A percentile compares a stretch with the other conserved stretches of the same genome.
These are phyloP conservation scores for Schizopora paradoxa DNA, from an alignment of 1,284 basidiomycete species.

Conservation along the genomic window DNA sequence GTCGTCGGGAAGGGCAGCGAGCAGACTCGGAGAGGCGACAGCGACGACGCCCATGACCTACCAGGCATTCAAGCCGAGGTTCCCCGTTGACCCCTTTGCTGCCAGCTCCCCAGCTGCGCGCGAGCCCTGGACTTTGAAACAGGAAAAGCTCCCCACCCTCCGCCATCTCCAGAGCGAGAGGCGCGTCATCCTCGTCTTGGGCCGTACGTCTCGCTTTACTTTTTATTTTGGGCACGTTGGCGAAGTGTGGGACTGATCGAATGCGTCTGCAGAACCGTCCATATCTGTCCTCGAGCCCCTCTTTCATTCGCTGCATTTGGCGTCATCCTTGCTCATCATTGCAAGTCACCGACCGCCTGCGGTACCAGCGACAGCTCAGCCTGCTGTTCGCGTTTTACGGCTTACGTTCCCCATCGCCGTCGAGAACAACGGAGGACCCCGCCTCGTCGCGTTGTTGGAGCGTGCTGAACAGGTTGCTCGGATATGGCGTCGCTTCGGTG, in stretches of 20 bases:
- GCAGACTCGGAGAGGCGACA: too few species aligned
- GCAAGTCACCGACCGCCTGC: conserved; percentile 42
- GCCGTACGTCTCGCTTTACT: conserved; percentile 31
- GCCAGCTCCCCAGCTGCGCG: conserved; percentile 22
- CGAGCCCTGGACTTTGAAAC: conserved; percentile 34
- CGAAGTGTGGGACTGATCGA: too few species aligned
- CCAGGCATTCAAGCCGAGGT: conserved; percentile 43
- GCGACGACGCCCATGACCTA: conserved; percentile 20
- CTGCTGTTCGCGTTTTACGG: conserved; percentile 41
- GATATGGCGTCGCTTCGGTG: conserved; percentile 38
- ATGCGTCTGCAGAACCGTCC: conserved; percentile 34
- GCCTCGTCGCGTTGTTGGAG: conserved; percentile 45
- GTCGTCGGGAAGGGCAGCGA: too few species aligned
- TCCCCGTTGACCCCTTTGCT: conserved; percentile 48
- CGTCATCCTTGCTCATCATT: conserved; percentile 42
- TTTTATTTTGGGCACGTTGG: not conserved
- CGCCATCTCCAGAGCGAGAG: conserved; percentile 25
- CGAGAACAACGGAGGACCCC: conserved; percentile 42
- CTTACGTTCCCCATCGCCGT: conserved; percentile 38
- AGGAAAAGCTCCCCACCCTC: conserved; percentile 25
- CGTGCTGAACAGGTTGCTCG: conserved; percentile 47
- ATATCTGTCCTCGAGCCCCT: conserved; percentile 39
- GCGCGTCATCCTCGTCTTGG: conserved; percentile 46
- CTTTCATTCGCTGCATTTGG: conserved; percentile 39
- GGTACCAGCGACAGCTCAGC: conserved; percentile 29